Evolutionary conservation across 441 rosid genomes (phyloP), one percentile per base, ranked within the genome.

Genomic region (Sinapis alba): DNA sequence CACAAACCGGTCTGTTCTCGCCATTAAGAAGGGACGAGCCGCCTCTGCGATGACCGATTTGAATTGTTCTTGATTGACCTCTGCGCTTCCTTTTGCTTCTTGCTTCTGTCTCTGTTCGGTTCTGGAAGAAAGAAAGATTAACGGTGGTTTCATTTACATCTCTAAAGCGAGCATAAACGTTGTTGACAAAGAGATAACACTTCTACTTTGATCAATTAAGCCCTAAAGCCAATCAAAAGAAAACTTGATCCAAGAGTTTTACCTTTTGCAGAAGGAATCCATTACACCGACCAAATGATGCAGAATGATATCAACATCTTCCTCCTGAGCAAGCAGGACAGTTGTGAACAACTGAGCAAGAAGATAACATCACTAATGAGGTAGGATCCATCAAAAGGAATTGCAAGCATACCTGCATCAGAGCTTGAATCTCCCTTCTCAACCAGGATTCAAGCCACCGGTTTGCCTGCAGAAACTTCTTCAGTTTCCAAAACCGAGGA

Each of bases 401-500:
- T 20, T 19, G 45, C 20, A 70, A 13, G 26, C 18, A 18, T 32
- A 93, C 99, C 95, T 90, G 96, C 86, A 90, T 82, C 36, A 93
- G 80, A 81, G 99, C 89, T 78, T 95, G 98, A 69, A 90, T 77
- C 83, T 95, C 99, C 70, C 97, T 91, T 84, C 73, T 89, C 84
- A 91, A 76, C 98, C 98, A 93, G 56, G 76, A 62, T 41, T 81
- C 86, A 53, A 93, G 87, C 94, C 96, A 88, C 27, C 64, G 79
- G 71, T 87, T 93, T 43, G 84, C 78, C 62, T 87, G 92, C 66
- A 83, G 87, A 67, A 84, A 88, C 83, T 87, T 96, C 11, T 62
- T 51, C 63, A 80, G 50, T 81, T 85, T 93, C 98, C 98, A 96
- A 79, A 83, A 93, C 76, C 86, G 85, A 12, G 65, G 62, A 59